Percentiles rank a stretch among this genome's conserved stretches.
Conservation (phyloP, 2,329 filamentous ascomycete species). For the Sporothrix pseudoabietina region DNA sequence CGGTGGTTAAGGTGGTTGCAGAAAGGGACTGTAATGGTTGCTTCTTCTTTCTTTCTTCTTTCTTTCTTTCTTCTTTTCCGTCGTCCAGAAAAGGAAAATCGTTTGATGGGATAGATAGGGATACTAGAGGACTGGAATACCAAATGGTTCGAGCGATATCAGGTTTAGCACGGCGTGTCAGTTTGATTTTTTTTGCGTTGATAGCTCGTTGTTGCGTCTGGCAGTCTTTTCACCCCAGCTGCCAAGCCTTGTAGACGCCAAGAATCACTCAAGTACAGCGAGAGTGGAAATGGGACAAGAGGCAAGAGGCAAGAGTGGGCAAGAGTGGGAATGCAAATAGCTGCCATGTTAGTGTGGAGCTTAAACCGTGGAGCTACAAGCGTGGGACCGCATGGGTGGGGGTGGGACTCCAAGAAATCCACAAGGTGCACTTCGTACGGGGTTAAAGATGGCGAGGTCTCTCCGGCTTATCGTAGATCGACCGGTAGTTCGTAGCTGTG, state of each 20-base stretch:
- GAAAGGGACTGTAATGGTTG: background rate
- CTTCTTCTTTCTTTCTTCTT: background rate
- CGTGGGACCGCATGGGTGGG: background rate
- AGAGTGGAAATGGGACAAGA: background rate
- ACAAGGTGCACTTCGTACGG: background rate
- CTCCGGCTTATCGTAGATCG: background rate
- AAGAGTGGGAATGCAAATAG: background rate
- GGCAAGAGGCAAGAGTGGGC: background rate
- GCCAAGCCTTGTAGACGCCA: background rate
- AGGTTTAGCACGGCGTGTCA: background rate
- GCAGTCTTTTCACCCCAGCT: background rate
- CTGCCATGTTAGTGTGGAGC: background rate
- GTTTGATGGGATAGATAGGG: too few relatives aligned
- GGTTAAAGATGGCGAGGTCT: background rate
- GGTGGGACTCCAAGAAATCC: background rate
- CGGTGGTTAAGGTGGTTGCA: background rate
- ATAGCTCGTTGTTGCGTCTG: too few relatives aligned
- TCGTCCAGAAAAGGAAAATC: background rate
- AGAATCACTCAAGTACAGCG: background rate
- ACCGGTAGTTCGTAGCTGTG: too few relatives aligned
- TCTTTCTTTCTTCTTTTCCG: background rate
- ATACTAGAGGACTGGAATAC: background rate
- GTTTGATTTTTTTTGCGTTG: too few relatives aligned
- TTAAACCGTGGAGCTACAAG: background rate
- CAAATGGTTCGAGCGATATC: background rate